Percentiles rank a stretch among this genome's conserved stretches.
phyloP scores from a whole-genome alignment of 2,329 filamentous ascomycete genomes.

The Coniochaeta pulveracea region DNA sequence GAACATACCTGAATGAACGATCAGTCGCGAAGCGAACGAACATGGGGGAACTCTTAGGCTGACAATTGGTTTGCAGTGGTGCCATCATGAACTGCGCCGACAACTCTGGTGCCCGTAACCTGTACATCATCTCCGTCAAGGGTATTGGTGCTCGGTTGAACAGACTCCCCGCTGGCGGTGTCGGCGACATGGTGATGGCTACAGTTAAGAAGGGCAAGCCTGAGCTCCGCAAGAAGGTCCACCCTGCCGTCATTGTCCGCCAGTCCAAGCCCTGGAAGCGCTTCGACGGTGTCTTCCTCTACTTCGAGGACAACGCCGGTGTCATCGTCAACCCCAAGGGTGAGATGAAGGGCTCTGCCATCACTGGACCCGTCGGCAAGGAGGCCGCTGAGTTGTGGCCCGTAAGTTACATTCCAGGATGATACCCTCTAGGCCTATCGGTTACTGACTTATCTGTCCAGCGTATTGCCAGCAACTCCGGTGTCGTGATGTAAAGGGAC shows the following conservation, averaged over 20 bases:
- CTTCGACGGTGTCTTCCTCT: constrained; percentile 95
- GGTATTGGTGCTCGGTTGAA: constrained; percentile 96
- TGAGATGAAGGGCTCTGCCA: constrained; percentile 99
- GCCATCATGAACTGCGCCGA: constrained; percentile 99
- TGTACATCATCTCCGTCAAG: constrained; percentile 99
- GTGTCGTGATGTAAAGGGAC: constrained; percentile 93
- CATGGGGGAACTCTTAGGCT: constrained; percentile 8
- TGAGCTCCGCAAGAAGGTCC: constrained; percentile 99
- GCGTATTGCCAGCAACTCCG: constrained; percentile 99
- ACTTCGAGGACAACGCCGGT: constrained; percentile 99
- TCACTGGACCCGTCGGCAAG: constrained; percentile 98
- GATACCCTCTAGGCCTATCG: not conserved
- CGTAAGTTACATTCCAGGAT: constrained; percentile 42
- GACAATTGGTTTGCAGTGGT: constrained; percentile 47
- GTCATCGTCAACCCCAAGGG: constrained; percentile 99
- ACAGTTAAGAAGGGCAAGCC: constrained; percentile 99
- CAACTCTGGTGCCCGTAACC: constrained; percentile 97
- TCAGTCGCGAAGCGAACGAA: constrained; percentile 3
- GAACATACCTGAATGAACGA: constrained; percentile 1
- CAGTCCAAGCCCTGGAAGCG: constrained; percentile 99
- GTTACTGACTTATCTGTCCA: constrained; percentile 20
- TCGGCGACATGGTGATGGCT: constrained; percentile 99
- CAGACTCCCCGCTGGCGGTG: constrained; percentile 92
- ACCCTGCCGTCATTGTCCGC: constrained; percentile 97
- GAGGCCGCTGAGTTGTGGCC: constrained; percentile 99